Percentiles rank a stretch among this genome's conserved stretches.
Evolutionary conservation across 2,329 filamentous ascomycete genomes (phyloP).

Genomic region (Venturia nashicola): DNA sequence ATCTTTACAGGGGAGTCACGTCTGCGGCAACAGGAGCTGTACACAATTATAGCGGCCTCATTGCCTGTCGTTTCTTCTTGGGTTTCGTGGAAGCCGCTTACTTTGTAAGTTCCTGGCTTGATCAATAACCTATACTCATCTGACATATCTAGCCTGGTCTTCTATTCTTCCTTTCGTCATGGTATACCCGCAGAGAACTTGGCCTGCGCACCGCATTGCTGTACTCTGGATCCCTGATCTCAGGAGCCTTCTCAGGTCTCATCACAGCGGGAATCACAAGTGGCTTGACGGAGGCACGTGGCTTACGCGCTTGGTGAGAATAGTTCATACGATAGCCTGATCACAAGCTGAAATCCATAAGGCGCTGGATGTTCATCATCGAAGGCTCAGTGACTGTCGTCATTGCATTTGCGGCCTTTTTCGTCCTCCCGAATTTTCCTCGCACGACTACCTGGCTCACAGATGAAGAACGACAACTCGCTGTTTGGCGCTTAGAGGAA

Average conservation of each 20-base stretch:
- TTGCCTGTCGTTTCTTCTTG: constrained; percentile 26
- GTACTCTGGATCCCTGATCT: constrained; percentile 57
- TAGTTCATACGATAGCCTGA: background rate
- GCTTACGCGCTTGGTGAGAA: constrained; percentile 45
- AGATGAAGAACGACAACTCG: constrained; percentile 26
- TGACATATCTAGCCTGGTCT: constrained; percentile 36
- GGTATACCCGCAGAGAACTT: constrained; percentile 60
- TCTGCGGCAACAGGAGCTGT: constrained; percentile 21
- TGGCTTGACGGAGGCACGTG: constrained; percentile 48
- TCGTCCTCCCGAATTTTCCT: constrained; percentile 57
- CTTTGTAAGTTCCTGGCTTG: constrained; percentile 21
- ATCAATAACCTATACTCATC: constrained; percentile 15
- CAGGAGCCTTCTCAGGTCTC: constrained; percentile 58
- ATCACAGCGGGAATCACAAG: constrained; percentile 48
- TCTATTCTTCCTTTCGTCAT: constrained; percentile 50
- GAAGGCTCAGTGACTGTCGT: constrained; percentile 54
- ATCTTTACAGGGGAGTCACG: constrained; percentile 16
- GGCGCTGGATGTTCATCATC: constrained; percentile 55
- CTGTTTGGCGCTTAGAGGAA: constrained; percentile 23
- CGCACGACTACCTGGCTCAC: constrained; percentile 30
- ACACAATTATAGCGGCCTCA: constrained; percentile 23
- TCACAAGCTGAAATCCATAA: constrained; percentile 8
- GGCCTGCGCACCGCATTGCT: constrained; percentile 53
- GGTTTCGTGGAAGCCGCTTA: constrained; percentile 33
- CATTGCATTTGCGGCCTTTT: constrained; percentile 45